Evolutionary conservation across 2,329 filamentous ascomycete species (phyloP), one percentile per base, ranked within the genome.

Genomic region (Torrubiella hemipterigena): DNA sequence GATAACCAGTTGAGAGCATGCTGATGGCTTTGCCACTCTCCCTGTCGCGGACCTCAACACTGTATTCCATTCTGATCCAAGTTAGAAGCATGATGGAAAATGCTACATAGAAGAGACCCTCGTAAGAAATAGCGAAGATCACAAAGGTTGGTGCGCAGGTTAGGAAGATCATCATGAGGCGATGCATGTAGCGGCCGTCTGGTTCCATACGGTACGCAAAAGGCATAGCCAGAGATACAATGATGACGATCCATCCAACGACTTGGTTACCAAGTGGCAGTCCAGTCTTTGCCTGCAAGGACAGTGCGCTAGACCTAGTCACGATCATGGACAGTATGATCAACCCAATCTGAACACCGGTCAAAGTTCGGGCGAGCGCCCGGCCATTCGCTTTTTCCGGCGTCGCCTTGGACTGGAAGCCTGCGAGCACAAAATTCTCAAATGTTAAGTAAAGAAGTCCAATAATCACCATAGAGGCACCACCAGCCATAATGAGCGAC

Each of bases 101-200:
- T 9, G 80, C 76, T 37, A 95, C 74, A 56, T 96, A 98, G 55
- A 98, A 98, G 3, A 98, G 67, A 0, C 89, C 89, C 55, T 98
- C 91, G 58, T 93, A 98, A 1, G 89, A 95, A 44, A 96, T 95
- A 7, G 87, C 93, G 30, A 98, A 73, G 47, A 98, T 89, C 49
- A 98, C 81, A 56, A 96, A 98, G 2, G 81, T 81, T 0, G 91
- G 91, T 0, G 89, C 81, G 51, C 93, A 96, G 5, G 87, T 82
- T 29, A 98, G 66, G 60, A 96, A 98, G 32, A 95, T 77, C 44
- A 93, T 73, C 42, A 87, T 69, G 4, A 98, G 65, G 16, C 87
- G 78, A 53, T 96, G 87, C 42, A 96, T 72, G 54, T 96, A 95
- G 57, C 95, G 78, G 42, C 67, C 80, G 51, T 84, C 91, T 2